Percentiles rank a stretch among this genome's conserved stretches.
Evolutionary conservation across 805 yeast genomes (phyloP).

Genomic region (Komagataella populi): DNA sequence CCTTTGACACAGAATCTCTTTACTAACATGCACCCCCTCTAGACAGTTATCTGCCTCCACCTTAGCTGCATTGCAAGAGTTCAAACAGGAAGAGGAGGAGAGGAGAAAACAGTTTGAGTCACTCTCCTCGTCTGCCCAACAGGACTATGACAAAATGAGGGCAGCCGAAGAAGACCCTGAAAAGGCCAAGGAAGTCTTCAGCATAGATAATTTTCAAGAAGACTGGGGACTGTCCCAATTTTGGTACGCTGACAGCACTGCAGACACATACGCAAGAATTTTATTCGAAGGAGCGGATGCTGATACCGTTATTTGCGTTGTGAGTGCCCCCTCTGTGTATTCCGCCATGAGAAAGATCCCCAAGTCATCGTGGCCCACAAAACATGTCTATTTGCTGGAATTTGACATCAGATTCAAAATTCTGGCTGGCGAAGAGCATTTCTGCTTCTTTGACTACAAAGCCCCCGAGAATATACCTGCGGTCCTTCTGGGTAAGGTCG

Average conservation of each 20-base stretch:
- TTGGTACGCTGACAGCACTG: conserved; percentile 75
- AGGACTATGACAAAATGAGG: conserved; percentile 25
- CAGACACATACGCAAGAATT: conserved; percentile 53
- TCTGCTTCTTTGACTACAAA: conserved; percentile 65
- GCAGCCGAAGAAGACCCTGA: neutral
- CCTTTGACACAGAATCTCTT: neutral
- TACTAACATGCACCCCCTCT: neutral
- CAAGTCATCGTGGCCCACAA: conserved; percentile 39
- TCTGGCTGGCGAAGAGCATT: conserved; percentile 54
- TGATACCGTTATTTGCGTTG: conserved; percentile 58
- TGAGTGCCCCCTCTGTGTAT: conserved; percentile 86
- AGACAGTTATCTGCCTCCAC: conserved; percentile 33
- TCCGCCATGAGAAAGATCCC: conserved; percentile 60
- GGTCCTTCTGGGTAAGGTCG: conserved; percentile 44
- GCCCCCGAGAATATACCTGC: conserved; percentile 50
- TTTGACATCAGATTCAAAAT: conserved; percentile 65
- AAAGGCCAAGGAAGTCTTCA: conserved; percentile 4
- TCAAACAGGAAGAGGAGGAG: conserved; percentile 47
- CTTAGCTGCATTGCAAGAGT: conserved; percentile 47
- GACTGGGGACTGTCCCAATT: conserved; percentile 94
- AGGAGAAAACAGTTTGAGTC: conserved; percentile 42
- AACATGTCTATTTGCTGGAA: conserved; percentile 64
- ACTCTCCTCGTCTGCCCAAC: conserved; percentile 44
- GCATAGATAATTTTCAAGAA: conserved; percentile 67
- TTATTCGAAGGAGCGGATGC: conserved; percentile 65